These are phyloP conservation scores for Hydnum rufescens DNA, from an alignment of 768 basidiomycete species.

Conservation along the genomic window DNA sequence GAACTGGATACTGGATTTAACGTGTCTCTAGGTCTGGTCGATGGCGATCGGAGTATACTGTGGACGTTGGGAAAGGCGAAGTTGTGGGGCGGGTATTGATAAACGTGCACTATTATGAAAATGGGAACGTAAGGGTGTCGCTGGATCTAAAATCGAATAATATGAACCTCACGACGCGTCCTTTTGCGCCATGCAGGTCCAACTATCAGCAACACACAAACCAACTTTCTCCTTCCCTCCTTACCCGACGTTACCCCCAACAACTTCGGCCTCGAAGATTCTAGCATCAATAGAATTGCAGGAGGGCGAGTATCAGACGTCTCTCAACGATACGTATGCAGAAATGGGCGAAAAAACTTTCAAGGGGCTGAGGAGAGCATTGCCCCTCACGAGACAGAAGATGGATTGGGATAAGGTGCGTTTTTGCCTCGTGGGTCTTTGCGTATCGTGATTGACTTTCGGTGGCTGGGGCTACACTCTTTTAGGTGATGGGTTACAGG, in stretches of 20 bases:
- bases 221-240: constrained; percentile 43
- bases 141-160: not conserved
- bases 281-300: constrained; percentile 67
- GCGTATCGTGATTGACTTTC: not conserved
- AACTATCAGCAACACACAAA: constrained; percentile 59
- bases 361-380: constrained; percentile 70
- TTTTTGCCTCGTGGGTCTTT: not conserved
- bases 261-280: constrained; percentile 45
- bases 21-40: constrained; percentile 55
- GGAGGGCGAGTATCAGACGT: constrained; percentile 58
- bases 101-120: constrained; percentile 94
- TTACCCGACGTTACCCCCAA: constrained; percentile 29
- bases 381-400: constrained; percentile 85
- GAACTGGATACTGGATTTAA: not conserved
- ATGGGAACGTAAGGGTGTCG: constrained; percentile 54
- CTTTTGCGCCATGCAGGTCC: constrained; percentile 40
- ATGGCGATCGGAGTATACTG: constrained; percentile 75
- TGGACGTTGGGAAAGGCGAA: constrained; percentile 43
- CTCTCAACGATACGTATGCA: constrained; percentile 64
- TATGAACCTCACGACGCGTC: too few species aligned
- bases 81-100: constrained; percentile 57
- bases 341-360: constrained; percentile 89
- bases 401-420: constrained; percentile 87
- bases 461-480: not conserved
- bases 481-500: constrained; percentile 40